These are phyloP conservation scores for Pyrenophora graminea DNA, from an alignment of 2,329 filamentous ascomycete species.

Conservation along the genomic window DNA sequence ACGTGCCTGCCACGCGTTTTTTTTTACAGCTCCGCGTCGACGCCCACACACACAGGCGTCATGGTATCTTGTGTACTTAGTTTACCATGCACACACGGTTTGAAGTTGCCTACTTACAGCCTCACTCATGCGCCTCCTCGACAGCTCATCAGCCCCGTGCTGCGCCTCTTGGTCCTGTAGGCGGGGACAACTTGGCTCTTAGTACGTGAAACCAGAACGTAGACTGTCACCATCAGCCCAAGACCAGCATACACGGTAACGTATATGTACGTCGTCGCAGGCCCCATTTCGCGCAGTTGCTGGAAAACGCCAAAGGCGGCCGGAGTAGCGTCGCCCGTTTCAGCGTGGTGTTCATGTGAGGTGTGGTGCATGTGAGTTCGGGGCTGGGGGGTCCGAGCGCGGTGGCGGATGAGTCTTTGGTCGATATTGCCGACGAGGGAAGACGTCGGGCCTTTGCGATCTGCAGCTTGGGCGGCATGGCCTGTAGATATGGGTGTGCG, in stretches of 20 bases:
- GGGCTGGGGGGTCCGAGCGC: background rate
- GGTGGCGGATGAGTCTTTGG: background rate
- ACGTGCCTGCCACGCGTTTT: too few species aligned
- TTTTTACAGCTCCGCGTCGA: background rate
- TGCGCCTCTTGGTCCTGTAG: constrained; percentile 17
- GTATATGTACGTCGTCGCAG: constrained; percentile 21
- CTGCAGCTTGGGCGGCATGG: background rate
- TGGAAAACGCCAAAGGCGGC: constrained; percentile 20
- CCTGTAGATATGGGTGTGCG: background rate
- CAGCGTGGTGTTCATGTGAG: background rate
- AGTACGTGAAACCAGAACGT: constrained; percentile 37
- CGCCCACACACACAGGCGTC: constrained; percentile 25
- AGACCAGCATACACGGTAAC: constrained; percentile 30
- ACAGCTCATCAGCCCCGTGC: constrained; percentile 19
- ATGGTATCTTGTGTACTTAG: constrained; percentile 28
- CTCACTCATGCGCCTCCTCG: constrained; percentile 6
- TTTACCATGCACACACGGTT: constrained; percentile 23
- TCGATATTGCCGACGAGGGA: background rate
- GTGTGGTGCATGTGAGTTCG: background rate
- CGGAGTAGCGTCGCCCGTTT: constrained; percentile 7
- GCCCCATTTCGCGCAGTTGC: constrained; percentile 17
- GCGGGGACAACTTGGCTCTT: constrained; percentile 33
- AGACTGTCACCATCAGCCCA: constrained; percentile 21
- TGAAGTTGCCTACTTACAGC: constrained; percentile 19
- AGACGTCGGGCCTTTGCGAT: background rate